phyloP scores from a whole-genome alignment of 345 rosid species.

The Hirschfeldia incana region DNA sequence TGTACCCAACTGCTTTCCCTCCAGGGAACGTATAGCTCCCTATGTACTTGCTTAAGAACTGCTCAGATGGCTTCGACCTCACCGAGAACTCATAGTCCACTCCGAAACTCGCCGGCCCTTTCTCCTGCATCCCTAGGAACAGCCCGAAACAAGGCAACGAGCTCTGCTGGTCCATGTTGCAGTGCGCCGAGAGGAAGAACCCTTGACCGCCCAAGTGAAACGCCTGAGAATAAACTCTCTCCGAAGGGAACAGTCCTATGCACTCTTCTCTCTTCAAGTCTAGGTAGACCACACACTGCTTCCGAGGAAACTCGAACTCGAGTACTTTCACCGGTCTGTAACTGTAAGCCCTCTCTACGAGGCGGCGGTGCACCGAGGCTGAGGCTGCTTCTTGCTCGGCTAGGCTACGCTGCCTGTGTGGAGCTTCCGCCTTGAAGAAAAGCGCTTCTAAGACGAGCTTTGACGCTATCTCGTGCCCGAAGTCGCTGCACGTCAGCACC shows the following conservation, averaged over 20 bases:
- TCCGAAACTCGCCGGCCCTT: constrained; percentile 82
- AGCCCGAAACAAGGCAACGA: constrained; percentile 90
- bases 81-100: constrained; percentile 98
- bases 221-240: constrained; percentile 92
- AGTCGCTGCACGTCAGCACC: constrained; percentile 75
- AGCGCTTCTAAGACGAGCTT: constrained; percentile 94
- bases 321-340: constrained; percentile 93
- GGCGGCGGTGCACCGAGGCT: constrained; percentile 56
- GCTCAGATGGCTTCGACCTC: constrained; percentile 77
- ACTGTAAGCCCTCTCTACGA: constrained; percentile 88
- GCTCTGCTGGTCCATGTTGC: constrained; percentile 98
- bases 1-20: constrained; percentile 93
- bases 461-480: constrained; percentile 78
- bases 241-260: constrained; percentile 66
- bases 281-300: constrained; percentile 88
- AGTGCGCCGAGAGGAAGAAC: constrained; percentile 91
- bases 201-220: constrained; percentile 99
- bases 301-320: constrained; percentile 85
- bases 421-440: constrained; percentile 94
- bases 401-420: constrained; percentile 74
- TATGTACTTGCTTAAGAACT: constrained; percentile 81
- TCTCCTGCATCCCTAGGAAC: constrained; percentile 97
- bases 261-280: constrained; percentile 93
- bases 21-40: constrained; percentile 96
- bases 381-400: constrained; percentile 79